Percentiles rank a stretch among this genome's conserved stretches.
Evolutionary conservation across 2,329 filamentous ascomycete genomes (phyloP).

Genomic region (Ilyonectria destructans): DNA sequence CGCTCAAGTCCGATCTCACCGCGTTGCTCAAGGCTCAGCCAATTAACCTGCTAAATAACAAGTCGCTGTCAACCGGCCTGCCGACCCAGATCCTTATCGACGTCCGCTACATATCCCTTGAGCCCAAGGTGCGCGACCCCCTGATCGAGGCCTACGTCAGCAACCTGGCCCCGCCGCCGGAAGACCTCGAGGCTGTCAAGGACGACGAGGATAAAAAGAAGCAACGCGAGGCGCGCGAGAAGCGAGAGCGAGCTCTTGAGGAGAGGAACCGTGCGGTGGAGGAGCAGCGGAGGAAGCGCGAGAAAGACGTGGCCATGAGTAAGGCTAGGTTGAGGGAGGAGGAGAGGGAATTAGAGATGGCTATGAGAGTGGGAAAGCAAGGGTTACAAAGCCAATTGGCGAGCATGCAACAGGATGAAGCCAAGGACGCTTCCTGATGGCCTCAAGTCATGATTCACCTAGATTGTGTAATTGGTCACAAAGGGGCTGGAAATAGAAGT

Average conservation of each 20-base stretch:
- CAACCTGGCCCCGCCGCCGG: slow-evolving; percentile 73
- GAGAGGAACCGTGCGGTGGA: slow-evolving; percentile 76
- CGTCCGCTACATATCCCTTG: slow-evolving; percentile 79
- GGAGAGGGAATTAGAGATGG: slow-evolving; percentile 77
- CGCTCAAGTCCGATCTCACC: slow-evolving; percentile 79
- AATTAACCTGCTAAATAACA: slow-evolving; percentile 71
- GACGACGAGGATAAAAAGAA: slow-evolving; percentile 69
- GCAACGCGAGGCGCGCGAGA: slow-evolving; percentile 66
- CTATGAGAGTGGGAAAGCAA: slow-evolving; percentile 79
- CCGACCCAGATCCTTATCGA: slow-evolving; percentile 77
- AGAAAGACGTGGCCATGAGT: slow-evolving; percentile 72
- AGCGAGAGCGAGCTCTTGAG: slow-evolving; percentile 77
- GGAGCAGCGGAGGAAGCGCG: slow-evolving; percentile 74
- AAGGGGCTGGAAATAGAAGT: background rate
- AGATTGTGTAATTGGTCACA: background rate
- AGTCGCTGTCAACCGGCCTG: slow-evolving; percentile 70
- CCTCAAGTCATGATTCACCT: slow-evolving; percentile 28
- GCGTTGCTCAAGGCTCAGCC: slow-evolving; percentile 76
- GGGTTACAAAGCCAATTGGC: slow-evolving; percentile 76
- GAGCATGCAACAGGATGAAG: slow-evolving; percentile 47
- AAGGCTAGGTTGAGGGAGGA: slow-evolving; percentile 76
- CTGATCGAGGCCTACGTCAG: slow-evolving; percentile 79
- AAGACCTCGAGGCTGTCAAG: slow-evolving; percentile 56
- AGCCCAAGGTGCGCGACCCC: slow-evolving; percentile 73
- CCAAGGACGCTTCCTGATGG: slow-evolving; percentile 40